Evolutionary conservation across 345 rosid species (phyloP).

Genomic region (Cardamine chenopodiifolia): DNA sequence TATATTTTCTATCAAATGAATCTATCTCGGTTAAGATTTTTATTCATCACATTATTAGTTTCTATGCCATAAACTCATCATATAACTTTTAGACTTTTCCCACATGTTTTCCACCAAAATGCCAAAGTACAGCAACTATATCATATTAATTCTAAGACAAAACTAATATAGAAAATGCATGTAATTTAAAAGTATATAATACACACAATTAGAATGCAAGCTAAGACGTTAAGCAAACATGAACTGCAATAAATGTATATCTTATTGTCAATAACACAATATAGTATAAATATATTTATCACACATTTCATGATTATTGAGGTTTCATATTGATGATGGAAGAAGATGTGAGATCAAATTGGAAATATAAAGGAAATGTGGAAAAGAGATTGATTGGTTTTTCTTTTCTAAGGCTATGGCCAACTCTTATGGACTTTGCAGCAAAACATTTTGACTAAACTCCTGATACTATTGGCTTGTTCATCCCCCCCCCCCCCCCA

Average conservation of each 20-base stretch:
- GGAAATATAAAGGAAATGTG: conserved; percentile 26
- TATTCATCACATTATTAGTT: background rate
- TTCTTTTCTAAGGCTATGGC: conserved; percentile 29
- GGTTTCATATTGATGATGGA: conserved; percentile 27
- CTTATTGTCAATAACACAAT: background rate
- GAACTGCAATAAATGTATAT: background rate
- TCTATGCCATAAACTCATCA: background rate
- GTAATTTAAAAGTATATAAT: background rate
- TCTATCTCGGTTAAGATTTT: background rate
- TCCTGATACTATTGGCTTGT: conserved; percentile 15
- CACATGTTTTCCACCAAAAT: conserved; percentile 1
- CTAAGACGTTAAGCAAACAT: conserved; percentile 8
- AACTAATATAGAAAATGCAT: background rate
- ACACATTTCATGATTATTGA: conserved; percentile 20
- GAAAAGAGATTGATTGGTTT: conserved; percentile 28
- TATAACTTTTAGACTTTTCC: background rate
- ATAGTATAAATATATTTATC: background rate
- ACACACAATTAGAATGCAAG: background rate
- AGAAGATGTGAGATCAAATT: conserved; percentile 20
- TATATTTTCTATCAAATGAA: conserved; percentile 10
- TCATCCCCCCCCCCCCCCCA: conserved; percentile 23
- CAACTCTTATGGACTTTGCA: conserved; percentile 39
- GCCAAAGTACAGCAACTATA: background rate
- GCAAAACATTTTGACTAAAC: conserved; percentile 15
- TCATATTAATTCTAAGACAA: background rate